Evolutionary conservation across 352 stramenopile genomes (phyloP), one percentile per base, ranked within the genome.

Genomic region (Pythium sukuiense): DNA sequence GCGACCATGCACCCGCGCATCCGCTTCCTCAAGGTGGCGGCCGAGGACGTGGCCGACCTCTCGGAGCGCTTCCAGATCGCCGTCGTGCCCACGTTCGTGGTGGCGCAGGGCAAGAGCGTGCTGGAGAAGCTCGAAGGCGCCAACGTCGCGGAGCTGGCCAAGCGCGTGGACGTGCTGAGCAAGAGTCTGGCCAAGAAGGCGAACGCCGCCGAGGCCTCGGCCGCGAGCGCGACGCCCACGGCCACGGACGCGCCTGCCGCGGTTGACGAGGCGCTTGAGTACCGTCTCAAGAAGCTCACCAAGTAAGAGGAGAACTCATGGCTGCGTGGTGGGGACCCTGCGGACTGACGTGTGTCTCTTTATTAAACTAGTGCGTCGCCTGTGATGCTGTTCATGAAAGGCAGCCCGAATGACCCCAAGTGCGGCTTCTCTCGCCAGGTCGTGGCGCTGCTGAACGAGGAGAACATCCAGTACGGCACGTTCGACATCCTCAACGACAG

Each of bases 321-420:
- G 14, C 20, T 33, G 1, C 37, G 3, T 69, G 1, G 49, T 33
- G 24, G 3, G 35, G 48, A 24, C 20, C 20, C 4, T 37, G 27
- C 8, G 24, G 30, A 30, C 24, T 55, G 12, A n/a, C 16, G 24
- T 55, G 12, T 55, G 48, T 26, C 41, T 32, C 59, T 26, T 60
- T 20, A 41, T 26, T 12, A 39, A 24, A 35, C 32, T 48, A 89
- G 74, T 53, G 87, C 87, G 18, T 92, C 90, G 32, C 79, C 88
- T 2, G 92, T 99, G 53, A 98, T 99, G 95, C 78, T 99, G 24
- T 99, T 99, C 76, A 99, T 99, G 96, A 99, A 99, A 78, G 97
- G 97, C 58, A 96, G 93, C 12, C 96, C 97, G 3, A 96, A 79
- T 20, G 89, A 93, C 45, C 97, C 97, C 24, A 90, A 92, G 71